Percentiles rank a stretch among this genome's conserved stretches.
These are phyloP conservation scores for Moniliella sp. DNA, from an alignment of 1,284 basidiomycete species.

Conservation along the genomic window DNA sequence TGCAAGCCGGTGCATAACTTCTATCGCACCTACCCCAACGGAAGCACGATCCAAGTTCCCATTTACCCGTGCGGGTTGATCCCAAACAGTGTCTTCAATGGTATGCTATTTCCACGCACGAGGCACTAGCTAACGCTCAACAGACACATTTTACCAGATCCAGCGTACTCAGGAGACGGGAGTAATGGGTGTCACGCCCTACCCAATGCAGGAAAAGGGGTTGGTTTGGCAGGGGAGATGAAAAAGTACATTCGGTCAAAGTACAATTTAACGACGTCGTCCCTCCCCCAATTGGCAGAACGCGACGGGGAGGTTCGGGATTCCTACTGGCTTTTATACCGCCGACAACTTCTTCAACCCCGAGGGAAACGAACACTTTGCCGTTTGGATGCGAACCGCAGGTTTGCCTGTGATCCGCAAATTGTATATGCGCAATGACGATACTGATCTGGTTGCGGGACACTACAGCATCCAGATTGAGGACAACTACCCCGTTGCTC, in stretches of 20 bases:
- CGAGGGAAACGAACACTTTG: slow-evolving; percentile 67
- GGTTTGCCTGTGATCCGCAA: slow-evolving; percentile 91
- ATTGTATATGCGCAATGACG: slow-evolving; percentile 74
- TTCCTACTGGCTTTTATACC: background rate
- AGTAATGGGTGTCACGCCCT: slow-evolving; percentile 49
- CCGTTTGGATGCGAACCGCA: slow-evolving; percentile 98
- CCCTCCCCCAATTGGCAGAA: too few relatives aligned
- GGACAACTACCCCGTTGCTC: slow-evolving; percentile 76
- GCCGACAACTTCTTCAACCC: slow-evolving; percentile 48
- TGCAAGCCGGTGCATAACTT: slow-evolving; percentile 60
- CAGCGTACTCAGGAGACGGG: too few relatives aligned
- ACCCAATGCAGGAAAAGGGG: slow-evolving; percentile 60
- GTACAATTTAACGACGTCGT: too few relatives aligned
- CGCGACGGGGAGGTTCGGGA: too few relatives aligned
- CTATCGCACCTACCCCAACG: too few relatives aligned
- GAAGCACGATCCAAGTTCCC: slow-evolving; percentile 7
- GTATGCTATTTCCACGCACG: slow-evolving; percentile 36
- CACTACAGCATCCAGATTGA: slow-evolving; percentile 55
- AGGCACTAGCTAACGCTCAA: slow-evolving; percentile 24
- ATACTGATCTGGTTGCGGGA: slow-evolving; percentile 50
- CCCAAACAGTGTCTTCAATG: slow-evolving; percentile 91
- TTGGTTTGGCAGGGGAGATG: slow-evolving; percentile 79
- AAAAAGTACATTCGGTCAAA: too few relatives aligned
- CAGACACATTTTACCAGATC: slow-evolving; percentile 42
- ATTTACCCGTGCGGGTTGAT: slow-evolving; percentile 85